phyloP scores from a whole-genome alignment of 805 yeast species.

The Saccharomyces eubayanus region DNA sequence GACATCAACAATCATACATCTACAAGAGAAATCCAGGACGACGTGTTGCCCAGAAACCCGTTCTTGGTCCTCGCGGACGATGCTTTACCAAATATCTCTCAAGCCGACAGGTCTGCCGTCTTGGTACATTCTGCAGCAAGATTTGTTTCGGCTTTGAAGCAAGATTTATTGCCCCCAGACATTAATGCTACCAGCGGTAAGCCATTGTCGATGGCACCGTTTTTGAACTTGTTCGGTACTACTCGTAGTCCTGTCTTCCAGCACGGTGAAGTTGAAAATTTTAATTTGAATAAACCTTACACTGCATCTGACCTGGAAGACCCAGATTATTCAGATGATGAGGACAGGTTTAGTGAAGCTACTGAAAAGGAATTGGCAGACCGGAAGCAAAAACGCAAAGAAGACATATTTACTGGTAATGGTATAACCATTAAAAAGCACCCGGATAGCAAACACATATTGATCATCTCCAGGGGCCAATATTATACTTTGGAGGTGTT shows the following conservation, averaged over 20 bases:
- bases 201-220: slow-evolving; percentile 61
- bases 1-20: slow-evolving; percentile 38
- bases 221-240: slow-evolving; percentile 59
- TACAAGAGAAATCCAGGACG: slow-evolving; percentile 57
- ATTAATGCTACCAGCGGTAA: slow-evolving; percentile 40
- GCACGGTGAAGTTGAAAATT: slow-evolving; percentile 24
- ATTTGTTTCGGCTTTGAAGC: slow-evolving; percentile 52
- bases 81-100: slow-evolving; percentile 56
- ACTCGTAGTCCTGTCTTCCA: slow-evolving; percentile 44
- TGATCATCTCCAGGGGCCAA: slow-evolving; percentile 72
- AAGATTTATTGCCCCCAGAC: slow-evolving; percentile 49
- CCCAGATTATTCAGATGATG: slow-evolving; percentile 25
- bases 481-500: slow-evolving; percentile 83
- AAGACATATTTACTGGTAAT: slow-evolving; percentile 17
- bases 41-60: slow-evolving; percentile 69
- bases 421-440: slow-evolving; percentile 75
- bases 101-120: slow-evolving; percentile 59
- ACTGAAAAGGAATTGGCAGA: slow-evolving; percentile 4
- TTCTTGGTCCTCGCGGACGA: slow-evolving; percentile 68
- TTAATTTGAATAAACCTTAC: slow-evolving; percentile 37
- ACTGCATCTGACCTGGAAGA: slow-evolving; percentile 38
- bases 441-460: slow-evolving; percentile 57
- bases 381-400: slow-evolving; percentile 1
- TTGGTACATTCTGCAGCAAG: slow-evolving; percentile 58
- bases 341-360: background rate